A percentile compares a stretch with the other conserved stretches of the same genome.
Evolutionary conservation across 208 protist genomes (phyloP).

Genomic region (Crithidia thermophila): DNA sequence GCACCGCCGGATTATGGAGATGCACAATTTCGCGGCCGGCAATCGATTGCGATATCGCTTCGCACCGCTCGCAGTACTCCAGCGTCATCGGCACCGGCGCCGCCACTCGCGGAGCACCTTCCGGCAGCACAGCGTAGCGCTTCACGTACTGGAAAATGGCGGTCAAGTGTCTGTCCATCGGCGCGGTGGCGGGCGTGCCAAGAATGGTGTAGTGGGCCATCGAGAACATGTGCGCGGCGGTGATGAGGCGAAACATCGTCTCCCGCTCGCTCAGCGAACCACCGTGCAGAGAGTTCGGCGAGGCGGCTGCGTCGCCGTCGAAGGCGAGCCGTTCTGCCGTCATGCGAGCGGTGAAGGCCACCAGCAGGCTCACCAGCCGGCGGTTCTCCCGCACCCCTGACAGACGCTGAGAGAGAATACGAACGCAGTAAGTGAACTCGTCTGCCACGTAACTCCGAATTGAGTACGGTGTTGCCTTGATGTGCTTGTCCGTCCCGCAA

Average conservation of each 20-base stretch:
- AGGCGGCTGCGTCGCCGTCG: not conserved
- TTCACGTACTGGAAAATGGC: slow-evolving; percentile 36
- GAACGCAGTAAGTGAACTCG: slow-evolving; percentile 10
- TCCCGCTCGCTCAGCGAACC: too few species aligned
- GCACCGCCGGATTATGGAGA: not conserved
- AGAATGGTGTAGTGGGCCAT: slow-evolving; percentile 24
- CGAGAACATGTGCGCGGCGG: slow-evolving; percentile 29
- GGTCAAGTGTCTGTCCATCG: slow-evolving; percentile 43
- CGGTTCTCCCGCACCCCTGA: slow-evolving; percentile 24
- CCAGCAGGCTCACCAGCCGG: slow-evolving; percentile 27
- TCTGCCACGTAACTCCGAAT: not conserved
- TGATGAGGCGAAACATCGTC: too few species aligned
- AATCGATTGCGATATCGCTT: too few species aligned
- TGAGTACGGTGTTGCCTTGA: not conserved
- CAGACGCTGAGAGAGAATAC: slow-evolving; percentile 28
- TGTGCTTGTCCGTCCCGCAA: slow-evolving; percentile 9
- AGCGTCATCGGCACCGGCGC: too few species aligned
- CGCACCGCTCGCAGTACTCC: slow-evolving; percentile 16
- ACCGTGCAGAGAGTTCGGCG: too few species aligned
- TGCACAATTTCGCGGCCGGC: not conserved
- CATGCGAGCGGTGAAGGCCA: slow-evolving; percentile 30
- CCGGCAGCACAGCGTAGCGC: slow-evolving; percentile 16
- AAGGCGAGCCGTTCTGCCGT: not conserved
- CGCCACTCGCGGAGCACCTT: too few species aligned
- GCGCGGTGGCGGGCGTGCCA: slow-evolving; percentile 17